Percentiles rank a stretch among this genome's conserved stretches.
Evolutionary conservation across 1,284 basidiomycete genomes (phyloP).

Genomic region (Malassezia japonica): DNA sequence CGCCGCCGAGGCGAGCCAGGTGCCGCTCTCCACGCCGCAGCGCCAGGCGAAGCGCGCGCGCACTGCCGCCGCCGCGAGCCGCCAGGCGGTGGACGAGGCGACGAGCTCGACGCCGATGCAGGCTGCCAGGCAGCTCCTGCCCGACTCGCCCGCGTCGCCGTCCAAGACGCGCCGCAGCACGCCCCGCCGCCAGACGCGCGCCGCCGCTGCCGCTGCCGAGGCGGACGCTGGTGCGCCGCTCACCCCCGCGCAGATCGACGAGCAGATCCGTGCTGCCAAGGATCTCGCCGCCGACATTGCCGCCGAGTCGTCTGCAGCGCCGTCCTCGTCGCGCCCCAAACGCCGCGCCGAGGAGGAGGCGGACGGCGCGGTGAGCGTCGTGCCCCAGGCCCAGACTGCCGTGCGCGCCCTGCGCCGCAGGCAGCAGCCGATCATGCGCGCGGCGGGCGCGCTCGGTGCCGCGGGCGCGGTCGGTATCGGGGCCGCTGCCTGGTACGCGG

Average conservation of each 20-base stretch:
- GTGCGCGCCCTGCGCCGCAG: slow-evolving; percentile 10
- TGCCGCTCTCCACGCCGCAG: slow-evolving; percentile 3
- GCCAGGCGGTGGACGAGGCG: not conserved
- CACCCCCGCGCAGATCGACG: slow-evolving; percentile 36
- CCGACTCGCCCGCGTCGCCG: not conserved
- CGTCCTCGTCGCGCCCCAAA: slow-evolving; percentile 24
- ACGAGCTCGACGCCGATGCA: slow-evolving; percentile 7
- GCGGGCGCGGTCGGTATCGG: slow-evolving; percentile 39
- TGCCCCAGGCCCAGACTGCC: slow-evolving; percentile 19
- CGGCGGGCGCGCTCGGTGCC: slow-evolving; percentile 34
- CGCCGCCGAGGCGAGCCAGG: slow-evolving; percentile 1
- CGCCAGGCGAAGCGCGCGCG: slow-evolving; percentile 15
- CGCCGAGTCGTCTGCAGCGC: slow-evolving; percentile 12
- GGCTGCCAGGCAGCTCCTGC: slow-evolving; percentile 2
- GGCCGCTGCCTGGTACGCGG: slow-evolving; percentile 40
- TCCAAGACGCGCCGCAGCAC: slow-evolving; percentile 2
- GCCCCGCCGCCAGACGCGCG: slow-evolving; percentile 4
- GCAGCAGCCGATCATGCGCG: slow-evolving; percentile 28
- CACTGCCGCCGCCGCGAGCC: not conserved
- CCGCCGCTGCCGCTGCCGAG: slow-evolving; percentile 18
- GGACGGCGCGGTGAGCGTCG: slow-evolving; percentile 20
- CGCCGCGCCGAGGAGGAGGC: slow-evolving; percentile 27
- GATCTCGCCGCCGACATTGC: slow-evolving; percentile 34
- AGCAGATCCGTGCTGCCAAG: slow-evolving; percentile 36
- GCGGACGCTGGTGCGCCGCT: slow-evolving; percentile 25